Base-by-base conservation (phyloP, 1,284 basidiomycete genomes). In the Boletellus deceptivus region DNA sequence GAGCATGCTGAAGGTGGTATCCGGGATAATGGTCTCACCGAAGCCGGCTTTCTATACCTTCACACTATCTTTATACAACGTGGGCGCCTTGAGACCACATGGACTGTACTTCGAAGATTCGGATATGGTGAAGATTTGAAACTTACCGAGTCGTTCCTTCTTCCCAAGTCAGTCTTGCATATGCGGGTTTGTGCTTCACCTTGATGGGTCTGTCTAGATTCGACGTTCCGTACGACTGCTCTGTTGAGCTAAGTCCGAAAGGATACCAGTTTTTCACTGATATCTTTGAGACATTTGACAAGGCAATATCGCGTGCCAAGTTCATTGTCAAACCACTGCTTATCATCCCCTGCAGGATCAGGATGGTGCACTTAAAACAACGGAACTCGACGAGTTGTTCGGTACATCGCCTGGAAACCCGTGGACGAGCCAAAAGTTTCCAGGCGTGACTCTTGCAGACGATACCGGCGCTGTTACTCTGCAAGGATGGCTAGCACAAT, bases 211-310 rank as follows among this genome's bases (percentile, higher is more conserved):
- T 29, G 45, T 53, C 33, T 60, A 95, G 89, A 66, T 95, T 98
- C 62, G 93, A 97, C 52, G 92, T 98, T 9, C 90, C 93, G 0
- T 74, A 82, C 45, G 96, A 98, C 66, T 98, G 93, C 69, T 94
- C 93, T 0, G 95, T 97, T 7, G 97, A 99, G 73, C 78, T 99
- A 31, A 92, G 88, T 62, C 94, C 90, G 4, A 75, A 89, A 34
- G 96, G 96, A 4, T 97, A 98, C 70, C 91, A 96, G 64, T 99
- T 98, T 75, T 88, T 99, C 59, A 98, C 96, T 1, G 96, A 98
- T 60, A 86, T 98, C 38, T 99, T 99, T 65, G 92, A 98, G 70
- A 88, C 87, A 14, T 97, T 94, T 69, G 96, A 99, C 75, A 94
- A 97, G 77, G 91, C 86, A 59, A 47, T 33, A 68, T 29, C 29